Conservation (phyloP, 2,329 filamentous ascomycete genomes). For the Eurotiales sp. region DNA sequence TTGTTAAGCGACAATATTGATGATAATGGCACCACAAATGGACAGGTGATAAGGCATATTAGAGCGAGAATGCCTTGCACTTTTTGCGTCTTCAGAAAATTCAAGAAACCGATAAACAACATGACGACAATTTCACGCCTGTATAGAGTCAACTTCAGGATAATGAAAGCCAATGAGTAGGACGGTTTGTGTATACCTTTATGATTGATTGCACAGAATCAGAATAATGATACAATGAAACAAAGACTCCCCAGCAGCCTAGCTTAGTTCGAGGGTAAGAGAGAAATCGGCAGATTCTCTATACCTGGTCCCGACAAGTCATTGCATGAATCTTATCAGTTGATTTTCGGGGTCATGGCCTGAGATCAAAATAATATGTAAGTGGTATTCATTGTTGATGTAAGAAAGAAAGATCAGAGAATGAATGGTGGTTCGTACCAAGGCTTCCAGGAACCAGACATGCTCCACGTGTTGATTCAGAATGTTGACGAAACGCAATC, state of each 20-base stretch:
- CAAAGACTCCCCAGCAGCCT: too few species aligned
- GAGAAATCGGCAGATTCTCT: not conserved
- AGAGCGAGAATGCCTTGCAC: conserved; percentile 13
- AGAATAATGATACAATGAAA: too few species aligned
- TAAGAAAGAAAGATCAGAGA: not conserved
- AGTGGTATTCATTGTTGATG: too few species aligned
- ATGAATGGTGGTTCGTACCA: not conserved
- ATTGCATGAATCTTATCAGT: not conserved
- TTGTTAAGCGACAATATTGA: conserved; percentile 43
- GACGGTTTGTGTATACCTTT: too few species aligned
- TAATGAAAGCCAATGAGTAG: too few species aligned
- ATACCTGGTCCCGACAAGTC: not conserved
- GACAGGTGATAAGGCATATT: conserved; percentile 43
- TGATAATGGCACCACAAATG: conserved; percentile 25
- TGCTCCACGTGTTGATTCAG: conserved; percentile 1
- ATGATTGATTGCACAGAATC: too few species aligned
- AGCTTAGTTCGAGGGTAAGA: too few species aligned
- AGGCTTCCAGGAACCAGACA: not conserved
- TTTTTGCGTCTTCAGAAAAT: conserved; percentile 13
- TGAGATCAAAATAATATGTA: not conserved
- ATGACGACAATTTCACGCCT: conserved; percentile 7
- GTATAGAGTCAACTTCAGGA: not conserved
- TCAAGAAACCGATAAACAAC: conserved; percentile 6
- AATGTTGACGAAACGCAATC: not conserved
- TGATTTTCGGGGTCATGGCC: not conserved